Evolutionary conservation across 2,329 filamentous ascomycete genomes (phyloP).

Genomic region (Neofusicoccum parvum): DNA sequence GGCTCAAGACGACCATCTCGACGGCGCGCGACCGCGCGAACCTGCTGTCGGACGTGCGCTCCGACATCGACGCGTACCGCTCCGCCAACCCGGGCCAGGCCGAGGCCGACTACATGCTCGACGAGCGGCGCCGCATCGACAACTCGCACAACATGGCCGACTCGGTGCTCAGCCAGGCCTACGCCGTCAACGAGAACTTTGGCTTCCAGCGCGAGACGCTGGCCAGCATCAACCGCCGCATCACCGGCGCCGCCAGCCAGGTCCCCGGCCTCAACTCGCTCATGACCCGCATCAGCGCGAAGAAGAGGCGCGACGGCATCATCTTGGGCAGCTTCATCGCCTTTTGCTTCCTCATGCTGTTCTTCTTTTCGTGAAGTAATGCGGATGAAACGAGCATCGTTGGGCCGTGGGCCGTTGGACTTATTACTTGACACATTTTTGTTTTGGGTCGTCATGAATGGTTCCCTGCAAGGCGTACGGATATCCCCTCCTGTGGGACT

Average conservation of each 20-base stretch:
- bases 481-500: constrained; percentile 5
- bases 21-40: constrained; percentile 86
- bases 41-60: constrained; percentile 84
- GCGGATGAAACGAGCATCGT: constrained; percentile 28
- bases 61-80: constrained; percentile 89
- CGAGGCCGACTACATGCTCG: constrained; percentile 96
- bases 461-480: constrained; percentile 10
- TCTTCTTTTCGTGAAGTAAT: constrained; percentile 53
- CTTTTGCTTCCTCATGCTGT: constrained; percentile 83
- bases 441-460: constrained; percentile 6
- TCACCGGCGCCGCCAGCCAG: constrained; percentile 84
- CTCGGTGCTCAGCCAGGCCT: constrained; percentile 89
- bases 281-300: constrained; percentile 89
- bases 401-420: background rate
- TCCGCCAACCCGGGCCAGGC: constrained; percentile 77
- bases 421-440: constrained; percentile 27
- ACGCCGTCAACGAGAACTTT: constrained; percentile 94
- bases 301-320: constrained; percentile 92
- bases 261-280: constrained; percentile 91
- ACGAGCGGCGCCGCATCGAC: constrained; percentile 82
- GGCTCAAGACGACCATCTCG: constrained; percentile 71
- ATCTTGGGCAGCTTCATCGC: constrained; percentile 92
- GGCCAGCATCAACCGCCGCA: constrained; percentile 84
- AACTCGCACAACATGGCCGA: constrained; percentile 88
- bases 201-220: constrained; percentile 83